Percentiles rank a stretch among this genome's conserved stretches.
Conservation (phyloP, 768 basidiomycete genomes). For the Tylopilus subfusipes region DNA sequence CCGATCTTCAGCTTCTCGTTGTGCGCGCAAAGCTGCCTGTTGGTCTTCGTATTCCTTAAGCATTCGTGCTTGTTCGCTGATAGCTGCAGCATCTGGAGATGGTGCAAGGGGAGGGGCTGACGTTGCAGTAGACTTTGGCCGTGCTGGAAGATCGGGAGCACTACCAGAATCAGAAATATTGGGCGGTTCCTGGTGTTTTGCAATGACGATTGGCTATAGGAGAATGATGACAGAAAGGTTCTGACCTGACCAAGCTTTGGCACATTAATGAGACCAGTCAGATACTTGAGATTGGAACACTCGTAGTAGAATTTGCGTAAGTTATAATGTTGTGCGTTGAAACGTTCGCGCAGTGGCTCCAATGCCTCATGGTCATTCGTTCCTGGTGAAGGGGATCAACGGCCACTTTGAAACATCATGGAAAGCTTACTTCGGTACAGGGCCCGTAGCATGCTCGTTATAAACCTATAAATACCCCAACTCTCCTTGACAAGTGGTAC, state of each 20-base stretch:
- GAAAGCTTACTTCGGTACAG: slow-evolving; percentile 81
- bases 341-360: slow-evolving; percentile 85
- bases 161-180: slow-evolving; percentile 81
- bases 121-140: slow-evolving; percentile 55
- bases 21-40: slow-evolving; percentile 79
- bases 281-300: slow-evolving; percentile 96
- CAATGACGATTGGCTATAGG: background rate
- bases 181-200: slow-evolving; percentile 77
- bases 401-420: background rate
- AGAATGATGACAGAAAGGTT: background rate
- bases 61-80: slow-evolving; percentile 90
- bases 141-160: slow-evolving; percentile 84
- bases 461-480: slow-evolving; percentile 98
- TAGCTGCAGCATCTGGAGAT: slow-evolving; percentile 63
- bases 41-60: slow-evolving; percentile 96
- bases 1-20: slow-evolving; percentile 80
- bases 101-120: slow-evolving; percentile 71
- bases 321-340: slow-evolving; percentile 85
- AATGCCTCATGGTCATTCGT: slow-evolving; percentile 87
- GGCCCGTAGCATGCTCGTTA: slow-evolving; percentile 97
- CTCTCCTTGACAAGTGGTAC: slow-evolving; percentile 98
- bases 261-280: slow-evolving; percentile 96
- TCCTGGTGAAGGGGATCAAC: slow-evolving; percentile 45
- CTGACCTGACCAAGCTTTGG: slow-evolving; percentile 89
- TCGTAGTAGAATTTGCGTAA: slow-evolving; percentile 99